Percentiles rank a stretch among this genome's conserved stretches.
phyloP scores from a whole-genome alignment of 257 asterid genomes.

The Solanum pimpinellifolium region DNA sequence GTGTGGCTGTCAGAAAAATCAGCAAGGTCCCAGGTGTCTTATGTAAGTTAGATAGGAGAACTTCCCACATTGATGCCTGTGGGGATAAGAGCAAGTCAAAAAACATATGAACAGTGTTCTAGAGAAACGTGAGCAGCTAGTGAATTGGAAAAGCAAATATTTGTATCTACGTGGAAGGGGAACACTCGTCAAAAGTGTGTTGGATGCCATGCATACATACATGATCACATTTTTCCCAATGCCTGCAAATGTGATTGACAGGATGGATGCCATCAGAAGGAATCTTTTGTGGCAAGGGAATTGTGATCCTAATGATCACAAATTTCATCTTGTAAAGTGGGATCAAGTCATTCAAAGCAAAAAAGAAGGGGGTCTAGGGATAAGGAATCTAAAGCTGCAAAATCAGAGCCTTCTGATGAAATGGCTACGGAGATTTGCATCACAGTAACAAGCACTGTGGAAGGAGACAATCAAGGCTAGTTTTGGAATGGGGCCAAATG shows the following conservation, averaged over 20 bases:
- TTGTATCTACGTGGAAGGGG: not conserved
- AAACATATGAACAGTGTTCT: not conserved
- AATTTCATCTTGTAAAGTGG: not conserved
- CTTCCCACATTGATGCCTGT: not conserved
- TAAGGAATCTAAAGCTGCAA: not conserved
- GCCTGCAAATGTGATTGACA: not conserved
- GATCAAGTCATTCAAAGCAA: not conserved
- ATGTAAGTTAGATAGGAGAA: not conserved
- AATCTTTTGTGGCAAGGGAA: not conserved
- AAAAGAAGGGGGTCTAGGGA: not conserved
- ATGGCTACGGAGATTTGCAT: not conserved
- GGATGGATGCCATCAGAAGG: not conserved
- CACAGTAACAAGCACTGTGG: not conserved
- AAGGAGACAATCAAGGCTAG: not conserved
- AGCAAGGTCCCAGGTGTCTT: not conserved
- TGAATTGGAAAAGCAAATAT: not conserved
- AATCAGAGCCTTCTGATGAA: not conserved
- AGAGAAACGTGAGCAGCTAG: not conserved
- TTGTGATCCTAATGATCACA: not conserved
- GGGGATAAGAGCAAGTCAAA: not conserved
- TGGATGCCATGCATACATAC: not conserved
- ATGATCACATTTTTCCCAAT: not conserved
- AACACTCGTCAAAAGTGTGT: not conserved
- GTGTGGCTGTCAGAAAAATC: not conserved
- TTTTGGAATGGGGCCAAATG: not conserved